Evolutionary conservation across 2,329 filamentous ascomycete species (phyloP), one percentile per base, ranked within the genome.

Genomic region (Colletotrichum zoysiae): DNA sequence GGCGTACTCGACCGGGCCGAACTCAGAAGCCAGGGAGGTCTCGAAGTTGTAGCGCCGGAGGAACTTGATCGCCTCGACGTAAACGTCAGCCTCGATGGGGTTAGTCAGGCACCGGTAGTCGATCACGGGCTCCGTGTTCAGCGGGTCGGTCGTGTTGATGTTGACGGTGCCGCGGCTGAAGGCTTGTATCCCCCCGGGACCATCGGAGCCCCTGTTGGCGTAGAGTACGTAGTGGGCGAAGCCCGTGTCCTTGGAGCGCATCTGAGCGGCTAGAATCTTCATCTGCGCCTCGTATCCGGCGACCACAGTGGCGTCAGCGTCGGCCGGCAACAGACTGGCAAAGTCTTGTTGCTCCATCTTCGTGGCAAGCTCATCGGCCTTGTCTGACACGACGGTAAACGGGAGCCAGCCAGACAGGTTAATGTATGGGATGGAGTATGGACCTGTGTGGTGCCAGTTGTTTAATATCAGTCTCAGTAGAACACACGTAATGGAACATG

Each of bases 31-130:
- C 16, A 82, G 76, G 1, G 79, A 76, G 33, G 81, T 84, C 71
- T 81, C 77, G 50, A 82, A 79, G 75, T 80, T 78, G 65, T 78
- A 81, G 3, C 80, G 77, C 33, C 78, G 78, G 26, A 77, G 78
- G 73, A 82, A 84, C 35, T 77, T 80, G 64, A 83, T 72, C 64
- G 79, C 79, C 66, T 84, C 81, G 23, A 81, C 75, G 73, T 81
- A 78, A 59, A 83, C 76, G 59, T 80, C 80, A 14, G 78, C 69
- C 66, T 84, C 82, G 9, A 84, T 70, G 0, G 82, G 81, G 68
- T 84, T 84, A 23, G 74, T 78, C 1, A 82, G 79, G 2, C 79
- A 79, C 9, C 81, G 77, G 70, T 83, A 82, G 75, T 84, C 82
- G 6, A 84, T 79, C 1, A 81, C 62, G 0, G 82, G 82, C 61